A percentile compares a stretch with the other conserved stretches of the same genome.
phyloP scores from a whole-genome alignment of 805 yeast genomes.

The Ogataea chonburiensis region DNA sequence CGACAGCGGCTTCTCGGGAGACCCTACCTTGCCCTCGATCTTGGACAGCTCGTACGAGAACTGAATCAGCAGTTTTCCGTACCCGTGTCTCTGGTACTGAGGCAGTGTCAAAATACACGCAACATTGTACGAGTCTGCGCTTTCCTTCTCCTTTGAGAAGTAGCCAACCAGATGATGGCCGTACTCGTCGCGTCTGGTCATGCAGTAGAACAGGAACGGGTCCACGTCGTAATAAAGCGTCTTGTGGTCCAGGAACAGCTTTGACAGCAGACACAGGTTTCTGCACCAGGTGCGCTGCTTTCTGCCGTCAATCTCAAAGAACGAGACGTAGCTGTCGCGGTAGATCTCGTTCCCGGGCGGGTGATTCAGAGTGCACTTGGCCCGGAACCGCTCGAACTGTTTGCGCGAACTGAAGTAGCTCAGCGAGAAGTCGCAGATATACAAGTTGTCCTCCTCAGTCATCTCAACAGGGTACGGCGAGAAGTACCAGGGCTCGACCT shows the following conservation, averaged over 20 bases:
- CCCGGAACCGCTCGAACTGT: constrained; percentile 89
- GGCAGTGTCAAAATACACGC: constrained; percentile 97
- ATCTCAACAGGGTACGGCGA: constrained; percentile 95
- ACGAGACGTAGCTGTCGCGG: constrained; percentile 87
- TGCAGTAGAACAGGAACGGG: constrained; percentile 92
- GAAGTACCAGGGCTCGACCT: constrained; percentile 98
- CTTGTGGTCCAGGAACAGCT: constrained; percentile 91
- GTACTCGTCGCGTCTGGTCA: constrained; percentile 84
- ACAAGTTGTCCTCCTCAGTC: constrained; percentile 87
- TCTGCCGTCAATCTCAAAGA: constrained; percentile 96
- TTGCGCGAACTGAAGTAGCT: constrained; percentile 84
- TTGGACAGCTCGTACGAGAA: constrained; percentile 89
- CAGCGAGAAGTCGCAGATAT: constrained; percentile 87
- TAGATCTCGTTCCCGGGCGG: constrained; percentile 99
- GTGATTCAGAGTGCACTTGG: constrained; percentile 84
- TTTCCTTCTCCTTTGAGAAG: constrained; percentile 95
- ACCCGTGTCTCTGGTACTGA: constrained; percentile 94
- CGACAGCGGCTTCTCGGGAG: constrained; percentile 96
- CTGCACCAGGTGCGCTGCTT: constrained; percentile 97
- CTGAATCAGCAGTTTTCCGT: constrained; percentile 86
- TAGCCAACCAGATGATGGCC: constrained; percentile 97
- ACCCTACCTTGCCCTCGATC: constrained; percentile 87
- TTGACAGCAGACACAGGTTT: constrained; percentile 85
- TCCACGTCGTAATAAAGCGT: constrained; percentile 97
- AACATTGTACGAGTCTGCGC: constrained; percentile 91